Evolutionary conservation across 306 rosid genomes (phyloP), one percentile per base, ranked within the genome.

Genomic region (Vigna trinervia): DNA sequence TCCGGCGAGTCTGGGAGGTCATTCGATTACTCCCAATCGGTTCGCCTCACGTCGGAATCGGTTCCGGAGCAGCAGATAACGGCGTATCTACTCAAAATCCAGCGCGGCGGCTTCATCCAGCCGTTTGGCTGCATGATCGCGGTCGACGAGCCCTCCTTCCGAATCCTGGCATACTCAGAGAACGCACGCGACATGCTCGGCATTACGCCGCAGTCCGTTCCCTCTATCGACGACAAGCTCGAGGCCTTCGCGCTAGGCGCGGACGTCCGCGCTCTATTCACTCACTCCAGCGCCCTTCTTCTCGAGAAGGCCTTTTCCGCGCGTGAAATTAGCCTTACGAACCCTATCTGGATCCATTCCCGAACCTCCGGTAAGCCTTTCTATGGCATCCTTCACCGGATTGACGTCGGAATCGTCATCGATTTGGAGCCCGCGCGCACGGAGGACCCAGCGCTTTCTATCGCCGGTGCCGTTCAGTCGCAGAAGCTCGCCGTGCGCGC

Each of bases 401-500:
- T 96, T 17, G 99, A 96, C 65, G 94, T 96, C 0, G 99, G 96
- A 1, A 85, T 96, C 2, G 97, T 96, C 53, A 87, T 96, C 70
- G 99, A 96, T 87, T 89, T 96, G 83, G 99, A 96, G 74, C 96
- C 99, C 0, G 94, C 99, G 0, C 85, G 91, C 39, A 84, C 96
- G 2, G 96, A 88, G 79, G 98, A 96, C 77, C 99, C 98, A 9
- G 99, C 99, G 4, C 84, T 96, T 61, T 92, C 99, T 1, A 96
- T 96, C 13, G 99, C 99, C 2, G 99, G 99, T 1, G 99, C 99
- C 0, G 99, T 96, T 5, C 99, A 96, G 87, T 86, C 92, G 4
- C 99, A 96, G 92, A 96, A 96, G 80, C 88, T 96, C 13, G 99
- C 99, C 0, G 99, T 96, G 1, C 75, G 97, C 1, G 99, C 99